Percentiles rank a stretch among this genome's conserved stretches.
Conservation (phyloP, 164 flowering plant genomes). For the Aristolochia contorta region DNA sequence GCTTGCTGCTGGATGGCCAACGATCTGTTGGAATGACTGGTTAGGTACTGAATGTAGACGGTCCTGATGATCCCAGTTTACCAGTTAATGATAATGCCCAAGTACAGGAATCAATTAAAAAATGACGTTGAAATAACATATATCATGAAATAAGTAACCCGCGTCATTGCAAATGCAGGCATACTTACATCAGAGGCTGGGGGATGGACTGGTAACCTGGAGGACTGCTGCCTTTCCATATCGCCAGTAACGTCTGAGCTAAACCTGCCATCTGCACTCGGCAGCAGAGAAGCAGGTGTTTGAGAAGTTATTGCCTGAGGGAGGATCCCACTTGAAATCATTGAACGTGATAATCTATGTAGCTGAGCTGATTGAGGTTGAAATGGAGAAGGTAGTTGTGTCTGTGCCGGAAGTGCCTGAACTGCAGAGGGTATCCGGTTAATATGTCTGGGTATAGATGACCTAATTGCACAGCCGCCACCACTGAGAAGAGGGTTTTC, state of each 20-base stretch:
- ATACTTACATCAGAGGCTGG: conserved; percentile 16
- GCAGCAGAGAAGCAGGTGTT: conserved; percentile 9
- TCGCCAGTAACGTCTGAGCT: conserved; percentile 6
- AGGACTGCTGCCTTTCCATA: conserved; percentile 34
- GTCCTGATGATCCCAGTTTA: not conserved
- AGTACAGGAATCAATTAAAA: not conserved
- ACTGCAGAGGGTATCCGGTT: conserved; percentile 44
- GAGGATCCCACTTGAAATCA: conserved; percentile 1
- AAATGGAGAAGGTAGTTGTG: conserved; percentile 15
- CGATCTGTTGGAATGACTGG: not conserved
- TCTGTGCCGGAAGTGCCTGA: conserved; percentile 61
- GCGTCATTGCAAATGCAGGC: conserved; percentile 19
- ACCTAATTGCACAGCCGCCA: conserved; percentile 28
- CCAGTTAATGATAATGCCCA: not conserved
- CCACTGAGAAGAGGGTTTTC: conserved; percentile 15
- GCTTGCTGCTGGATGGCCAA: conserved; percentile 3
- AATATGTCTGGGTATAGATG: conserved; percentile 22
- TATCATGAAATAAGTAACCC: conserved; percentile 17
- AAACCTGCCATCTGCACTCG: conserved; percentile 11
- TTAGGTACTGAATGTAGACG: not conserved
- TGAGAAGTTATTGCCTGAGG: conserved; percentile 19
- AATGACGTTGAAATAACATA: not conserved
- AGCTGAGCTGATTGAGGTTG: conserved; percentile 15
- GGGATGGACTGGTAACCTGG: conserved; percentile 8
- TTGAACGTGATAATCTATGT: not conserved